A percentile compares a stretch with the other conserved stretches of the same genome.
Conservation (phyloP, 2,329 filamentous ascomycete genomes). For the Aspergillus sp. region DNA sequence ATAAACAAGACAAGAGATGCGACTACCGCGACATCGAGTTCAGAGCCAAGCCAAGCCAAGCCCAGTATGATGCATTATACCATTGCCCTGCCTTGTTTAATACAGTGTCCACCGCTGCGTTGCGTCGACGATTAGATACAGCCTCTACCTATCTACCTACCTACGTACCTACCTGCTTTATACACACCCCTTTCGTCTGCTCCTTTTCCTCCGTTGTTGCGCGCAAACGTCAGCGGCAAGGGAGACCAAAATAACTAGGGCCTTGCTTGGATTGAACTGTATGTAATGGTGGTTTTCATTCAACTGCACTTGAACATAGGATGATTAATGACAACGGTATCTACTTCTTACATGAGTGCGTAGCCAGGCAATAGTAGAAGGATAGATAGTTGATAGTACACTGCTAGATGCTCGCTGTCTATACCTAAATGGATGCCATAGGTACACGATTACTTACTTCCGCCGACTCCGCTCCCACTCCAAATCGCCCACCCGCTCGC, state of each 20-base stretch:
- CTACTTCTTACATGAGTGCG: not conserved
- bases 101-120: too few species aligned
- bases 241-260: not conserved
- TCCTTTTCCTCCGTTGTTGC: too few species aligned
- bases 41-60: too few species aligned
- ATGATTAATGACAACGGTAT: not conserved
- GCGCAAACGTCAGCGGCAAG: not conserved
- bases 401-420: too few species aligned
- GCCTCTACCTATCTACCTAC: too few species aligned
- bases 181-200: too few species aligned
- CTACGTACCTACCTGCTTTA: too few species aligned
- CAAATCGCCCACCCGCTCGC: conserved; percentile 29
- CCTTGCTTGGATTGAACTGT: not conserved
- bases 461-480: conserved; percentile 31
- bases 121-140: too few species aligned
- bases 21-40: too few species aligned
- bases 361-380: not conserved
- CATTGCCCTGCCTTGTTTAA: too few species aligned
- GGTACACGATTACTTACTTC: conserved; percentile 1
- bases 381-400: not conserved
- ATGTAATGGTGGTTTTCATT: not conserved
- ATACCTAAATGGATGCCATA: not conserved
- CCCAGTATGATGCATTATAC: too few species aligned
- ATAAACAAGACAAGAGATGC: too few species aligned
- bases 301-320: not conserved